Conservation (phyloP, 192 early-diverging fungal species). For the Mortierella alpina region DNA sequence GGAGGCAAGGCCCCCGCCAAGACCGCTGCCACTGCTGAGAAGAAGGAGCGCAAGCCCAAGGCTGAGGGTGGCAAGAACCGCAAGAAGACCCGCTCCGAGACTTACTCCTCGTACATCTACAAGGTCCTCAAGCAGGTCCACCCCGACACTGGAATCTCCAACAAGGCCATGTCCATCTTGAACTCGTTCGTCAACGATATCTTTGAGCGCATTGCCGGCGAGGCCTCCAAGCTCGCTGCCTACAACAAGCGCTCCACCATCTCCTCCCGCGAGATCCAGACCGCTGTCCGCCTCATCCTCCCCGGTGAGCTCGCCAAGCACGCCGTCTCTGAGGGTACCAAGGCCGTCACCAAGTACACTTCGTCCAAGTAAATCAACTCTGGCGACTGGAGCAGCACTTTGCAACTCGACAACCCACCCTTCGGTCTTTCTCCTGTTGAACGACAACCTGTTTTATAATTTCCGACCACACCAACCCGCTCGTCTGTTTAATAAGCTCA, state of each 20-base stretch:
- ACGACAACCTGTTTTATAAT: slow-evolving; percentile 50
- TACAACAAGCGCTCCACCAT: slow-evolving; percentile 98
- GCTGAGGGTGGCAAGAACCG: slow-evolving; percentile 71
- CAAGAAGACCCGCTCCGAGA: slow-evolving; percentile 85
- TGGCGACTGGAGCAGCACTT: not conserved
- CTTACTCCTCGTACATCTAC: slow-evolving; percentile 97
- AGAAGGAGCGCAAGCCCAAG: slow-evolving; percentile 62
- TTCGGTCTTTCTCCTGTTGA: slow-evolving; percentile 21
- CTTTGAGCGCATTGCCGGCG: slow-evolving; percentile 92
- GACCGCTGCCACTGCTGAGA: slow-evolving; percentile 48
- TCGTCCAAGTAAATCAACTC: slow-evolving; percentile 71
- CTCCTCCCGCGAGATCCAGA: slow-evolving; percentile 96
- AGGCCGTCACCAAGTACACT: slow-evolving; percentile 97
- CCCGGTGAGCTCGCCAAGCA: slow-evolving; percentile 97
- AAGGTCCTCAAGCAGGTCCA: slow-evolving; percentile 98
- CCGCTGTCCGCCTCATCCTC: slow-evolving; percentile 73
- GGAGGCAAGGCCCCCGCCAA: slow-evolving; percentile 65
- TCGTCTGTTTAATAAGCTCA: slow-evolving; percentile 41
- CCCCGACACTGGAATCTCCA: slow-evolving; percentile 97
- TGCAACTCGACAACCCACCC: not conserved
- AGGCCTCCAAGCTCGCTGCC: slow-evolving; percentile 86
- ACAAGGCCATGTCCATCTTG: slow-evolving; percentile 97
- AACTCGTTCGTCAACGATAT: slow-evolving; percentile 99
- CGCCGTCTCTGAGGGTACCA: slow-evolving; percentile 98
- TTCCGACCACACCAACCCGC: slow-evolving; percentile 13